phyloP scores from a whole-genome alignment of 768 basidiomycete genomes.

The Pulveroboletus sp. region DNA sequence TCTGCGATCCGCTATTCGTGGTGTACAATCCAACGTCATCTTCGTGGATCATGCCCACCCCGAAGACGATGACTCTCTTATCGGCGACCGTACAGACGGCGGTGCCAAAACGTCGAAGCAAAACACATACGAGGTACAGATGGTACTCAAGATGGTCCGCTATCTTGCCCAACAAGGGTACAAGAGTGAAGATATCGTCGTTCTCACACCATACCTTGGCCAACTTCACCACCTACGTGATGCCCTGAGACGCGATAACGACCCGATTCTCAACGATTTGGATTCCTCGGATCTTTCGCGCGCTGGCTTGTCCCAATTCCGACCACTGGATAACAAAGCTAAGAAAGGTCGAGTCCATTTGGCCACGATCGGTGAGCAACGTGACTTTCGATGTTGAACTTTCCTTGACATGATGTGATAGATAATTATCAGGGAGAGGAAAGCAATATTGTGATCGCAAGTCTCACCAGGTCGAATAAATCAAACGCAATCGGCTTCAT shows the following conservation, averaged over 20 bases:
- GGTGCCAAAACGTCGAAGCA: slow-evolving; percentile 53
- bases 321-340: slow-evolving; percentile 37
- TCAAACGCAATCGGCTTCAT: slow-evolving; percentile 64
- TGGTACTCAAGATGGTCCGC: slow-evolving; percentile 61
- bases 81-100: slow-evolving; percentile 44
- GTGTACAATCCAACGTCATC: slow-evolving; percentile 53
- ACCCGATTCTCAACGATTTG: slow-evolving; percentile 59
- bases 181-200: slow-evolving; percentile 54
- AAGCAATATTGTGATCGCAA: slow-evolving; percentile 60
- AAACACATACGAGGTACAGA: slow-evolving; percentile 54
- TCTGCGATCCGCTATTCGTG: slow-evolving; percentile 47
- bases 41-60: slow-evolving; percentile 57
- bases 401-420: slow-evolving; percentile 18
- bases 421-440: slow-evolving; percentile 80
- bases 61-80: slow-evolving; percentile 43
- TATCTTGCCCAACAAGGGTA: slow-evolving; percentile 70
- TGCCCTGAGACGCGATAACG: slow-evolving; percentile 41
- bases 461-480: slow-evolving; percentile 57
- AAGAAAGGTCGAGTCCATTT: slow-evolving; percentile 42
- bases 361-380: slow-evolving; percentile 57
- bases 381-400: not conserved
- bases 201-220: slow-evolving; percentile 66
- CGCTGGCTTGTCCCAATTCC: slow-evolving; percentile 43
- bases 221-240: slow-evolving; percentile 51
- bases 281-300: slow-evolving; percentile 55